Conservation (phyloP, 129 eudicot genomes). For the Cynara cardunculus region DNA sequence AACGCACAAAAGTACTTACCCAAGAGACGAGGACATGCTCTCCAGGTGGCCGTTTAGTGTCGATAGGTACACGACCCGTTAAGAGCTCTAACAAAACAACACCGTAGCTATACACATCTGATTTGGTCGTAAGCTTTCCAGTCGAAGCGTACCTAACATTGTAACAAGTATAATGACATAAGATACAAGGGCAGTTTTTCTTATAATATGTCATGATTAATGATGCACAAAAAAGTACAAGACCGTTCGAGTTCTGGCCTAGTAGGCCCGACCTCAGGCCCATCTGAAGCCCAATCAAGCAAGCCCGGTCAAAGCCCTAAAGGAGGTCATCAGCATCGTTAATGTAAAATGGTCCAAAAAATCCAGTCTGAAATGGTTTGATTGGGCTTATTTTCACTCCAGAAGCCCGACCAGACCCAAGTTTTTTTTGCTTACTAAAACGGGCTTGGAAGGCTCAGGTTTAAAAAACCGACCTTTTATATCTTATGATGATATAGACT, state of each 20-base stretch:
- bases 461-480: not conserved
- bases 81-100: conserved; percentile 85
- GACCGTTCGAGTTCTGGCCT: not conserved
- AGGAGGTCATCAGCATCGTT: not conserved
- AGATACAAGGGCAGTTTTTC: not conserved
- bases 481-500: not conserved
- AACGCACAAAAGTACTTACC: conserved; percentile 43
- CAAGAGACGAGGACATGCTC: conserved; percentile 95
- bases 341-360: not conserved
- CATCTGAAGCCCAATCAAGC: not conserved
- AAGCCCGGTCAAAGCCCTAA: not conserved
- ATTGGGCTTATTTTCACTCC: not conserved
- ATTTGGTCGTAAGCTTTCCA: conserved; percentile 90
- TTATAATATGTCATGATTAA: not conserved
- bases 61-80: conserved; percentile 86
- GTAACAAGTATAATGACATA: not conserved
- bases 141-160: conserved; percentile 76
- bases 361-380: not conserved
- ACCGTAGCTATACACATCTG: conserved; percentile 86
- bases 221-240: not conserved
- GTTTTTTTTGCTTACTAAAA: not conserved
- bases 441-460: not conserved
- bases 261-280: not conserved
- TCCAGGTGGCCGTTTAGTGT: conserved; percentile 75
- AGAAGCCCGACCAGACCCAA: not conserved